Evolutionary conservation across 352 stramenopile genomes (phyloP), one percentile per base, ranked within the genome.

Genomic region (Peronospora destructor): DNA sequence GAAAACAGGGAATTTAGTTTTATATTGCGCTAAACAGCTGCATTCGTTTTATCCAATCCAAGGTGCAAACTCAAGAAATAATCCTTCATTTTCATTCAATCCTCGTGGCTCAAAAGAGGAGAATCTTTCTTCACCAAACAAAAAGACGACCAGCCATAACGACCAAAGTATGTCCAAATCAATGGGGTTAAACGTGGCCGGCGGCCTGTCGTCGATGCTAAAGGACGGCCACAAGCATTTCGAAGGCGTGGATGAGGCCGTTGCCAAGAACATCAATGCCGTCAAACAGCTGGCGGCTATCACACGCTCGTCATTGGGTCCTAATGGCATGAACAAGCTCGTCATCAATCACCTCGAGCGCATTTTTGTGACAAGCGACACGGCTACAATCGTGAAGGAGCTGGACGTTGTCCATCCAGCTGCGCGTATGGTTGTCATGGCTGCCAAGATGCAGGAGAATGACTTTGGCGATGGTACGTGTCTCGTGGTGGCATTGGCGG

Each of bases 321-420:
- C 97, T 5, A 98, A 99, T 71, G 97, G 96, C 57, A 98, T 99
- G 86, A 98, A 98, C 78, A 99, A 99, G 78, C 86, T 99, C 40
- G 94, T 99, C 44, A 97, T 99, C 49, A 99, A 99, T 81, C 96
- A 99, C 72, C 68, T 99, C 44, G 96, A 98, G 53, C 98, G 98
- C 74, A 98, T 99, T 57, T 98, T 99, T 61, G 96, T 99, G 19
- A 99, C 97, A 11, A 96, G 74, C 51, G 96, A 99, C 78, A 98
- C 96, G 34, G 95, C 95, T n/a, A 98, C 96, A 11, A 99, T 99
- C 64, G 82, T 99, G n/a, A 95, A 96, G 45, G 96, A 99, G 73
- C 75, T 98, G 26, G 93, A 99, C 61, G 95, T 99, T 33, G 79
- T 98, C 61, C 96, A 99, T 76, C 97, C 97, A 19, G 96, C 97